Conservation (phyloP, 495 filamentous ascomycete genomes). For the Viridothelium virens region DNA sequence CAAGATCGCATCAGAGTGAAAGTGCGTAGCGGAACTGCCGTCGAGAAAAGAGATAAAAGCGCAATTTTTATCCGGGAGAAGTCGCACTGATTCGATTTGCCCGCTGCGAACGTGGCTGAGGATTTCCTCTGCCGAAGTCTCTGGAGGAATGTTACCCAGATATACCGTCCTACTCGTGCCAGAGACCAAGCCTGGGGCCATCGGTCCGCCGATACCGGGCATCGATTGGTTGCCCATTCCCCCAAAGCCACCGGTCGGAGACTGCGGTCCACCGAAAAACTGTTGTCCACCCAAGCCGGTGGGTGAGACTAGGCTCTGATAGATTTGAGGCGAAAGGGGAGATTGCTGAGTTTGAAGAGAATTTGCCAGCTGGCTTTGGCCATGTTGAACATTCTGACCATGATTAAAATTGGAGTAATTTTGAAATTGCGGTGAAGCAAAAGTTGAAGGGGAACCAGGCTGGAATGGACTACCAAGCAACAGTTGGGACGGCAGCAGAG, state of each 20-base stretch:
- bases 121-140: conserved; percentile 98
- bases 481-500: conserved; percentile 86
- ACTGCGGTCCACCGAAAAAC: conserved; percentile 70
- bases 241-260: conserved; percentile 67
- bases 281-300: conserved; percentile 65
- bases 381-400: conserved; percentile 50
- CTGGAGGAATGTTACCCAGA: conserved; percentile 92
- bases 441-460: conserved; percentile 82
- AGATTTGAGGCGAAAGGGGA: conserved; percentile 61
- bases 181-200: conserved; percentile 71
- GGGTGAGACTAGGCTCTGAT: conserved; percentile 69
- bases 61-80: conserved; percentile 98
- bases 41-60: conserved; percentile 99
- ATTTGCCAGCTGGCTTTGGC: conserved; percentile 48
- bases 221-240: conserved; percentile 51
- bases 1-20: conserved; percentile 98
- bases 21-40: conserved; percentile 92
- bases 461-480: conserved; percentile 95
- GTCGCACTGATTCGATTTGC: conserved; percentile 93
- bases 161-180: conserved; percentile 95
- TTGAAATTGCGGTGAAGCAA: conserved; percentile 84
- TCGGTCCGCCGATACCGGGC: conserved; percentile 58
- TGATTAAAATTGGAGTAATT: conserved; percentile 71
- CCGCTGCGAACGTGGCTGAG: conserved; percentile 93
- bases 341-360: conserved; percentile 57